Evolutionary conservation across 495 filamentous ascomycete genomes (phyloP).

Genomic region (Tuber brumale): DNA sequence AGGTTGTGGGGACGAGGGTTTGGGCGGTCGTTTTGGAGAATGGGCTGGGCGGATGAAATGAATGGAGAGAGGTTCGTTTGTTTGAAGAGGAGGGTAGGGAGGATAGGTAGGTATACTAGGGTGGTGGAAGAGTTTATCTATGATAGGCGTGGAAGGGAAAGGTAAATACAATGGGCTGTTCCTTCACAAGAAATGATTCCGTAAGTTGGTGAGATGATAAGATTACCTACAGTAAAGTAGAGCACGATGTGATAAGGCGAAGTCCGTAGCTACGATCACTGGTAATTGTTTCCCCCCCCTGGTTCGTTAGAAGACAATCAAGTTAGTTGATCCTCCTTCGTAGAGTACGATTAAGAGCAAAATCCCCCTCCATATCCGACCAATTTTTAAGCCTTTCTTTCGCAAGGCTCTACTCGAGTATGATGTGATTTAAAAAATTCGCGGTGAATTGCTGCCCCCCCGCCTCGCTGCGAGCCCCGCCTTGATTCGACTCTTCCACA

Average conservation of each 20-base stretch:
- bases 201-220: constrained; percentile 2
- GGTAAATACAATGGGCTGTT: not conserved
- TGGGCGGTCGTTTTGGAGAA: not conserved
- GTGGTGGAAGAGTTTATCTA: not conserved
- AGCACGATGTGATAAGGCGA: not conserved
- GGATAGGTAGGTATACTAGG: not conserved
- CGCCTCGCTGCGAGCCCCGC: not conserved
- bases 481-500: not conserved
- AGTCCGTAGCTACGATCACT: not conserved
- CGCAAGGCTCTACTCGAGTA: not conserved
- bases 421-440: not conserved
- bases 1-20: not conserved
- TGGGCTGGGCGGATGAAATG: not conserved
- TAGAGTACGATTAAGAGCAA: not conserved
- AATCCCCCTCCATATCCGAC: not conserved
- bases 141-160: not conserved
- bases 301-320: not conserved
- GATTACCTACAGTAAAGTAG: not conserved
- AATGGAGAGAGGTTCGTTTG: not conserved
- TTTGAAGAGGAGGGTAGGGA: not conserved
- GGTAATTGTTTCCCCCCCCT: not conserved
- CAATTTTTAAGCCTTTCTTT: not conserved
- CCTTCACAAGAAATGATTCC: not conserved
- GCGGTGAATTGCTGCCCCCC: not conserved
- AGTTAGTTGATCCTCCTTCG: not conserved